Conservation (phyloP, 2,329 filamentous ascomycete genomes). For the Hypoxylon sp. region DNA sequence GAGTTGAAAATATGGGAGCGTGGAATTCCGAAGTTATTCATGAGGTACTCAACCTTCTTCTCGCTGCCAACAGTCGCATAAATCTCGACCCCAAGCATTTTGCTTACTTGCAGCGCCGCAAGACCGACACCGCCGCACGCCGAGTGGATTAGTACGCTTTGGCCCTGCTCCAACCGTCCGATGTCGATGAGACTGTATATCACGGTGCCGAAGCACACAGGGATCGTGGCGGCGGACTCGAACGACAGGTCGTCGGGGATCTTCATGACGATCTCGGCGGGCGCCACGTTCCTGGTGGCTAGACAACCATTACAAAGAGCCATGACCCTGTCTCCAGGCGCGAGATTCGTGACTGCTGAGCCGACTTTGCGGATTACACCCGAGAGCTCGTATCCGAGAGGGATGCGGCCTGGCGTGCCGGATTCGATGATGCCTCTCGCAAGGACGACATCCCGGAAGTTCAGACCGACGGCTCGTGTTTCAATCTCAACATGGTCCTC, state of each 20-base stretch:
- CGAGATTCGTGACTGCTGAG: constrained; percentile 31
- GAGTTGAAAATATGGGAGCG: constrained; percentile 44
- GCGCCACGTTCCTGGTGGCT: constrained; percentile 28
- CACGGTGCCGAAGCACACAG: constrained; percentile 43
- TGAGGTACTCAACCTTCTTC: constrained; percentile 39
- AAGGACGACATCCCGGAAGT: constrained; percentile 44
- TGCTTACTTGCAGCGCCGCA: constrained; percentile 43
- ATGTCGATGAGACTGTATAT: constrained; percentile 42
- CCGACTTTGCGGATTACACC: constrained; percentile 38
- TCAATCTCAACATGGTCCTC: constrained; percentile 41
- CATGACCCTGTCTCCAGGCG: constrained; percentile 40
- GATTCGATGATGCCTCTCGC: constrained; percentile 37
- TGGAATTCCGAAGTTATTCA: constrained; percentile 38
- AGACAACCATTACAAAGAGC: constrained; percentile 39
- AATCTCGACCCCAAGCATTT: constrained; percentile 43
- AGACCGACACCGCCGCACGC: constrained; percentile 47
- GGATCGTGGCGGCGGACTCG: constrained; percentile 40
- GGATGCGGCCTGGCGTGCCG: constrained; percentile 45
- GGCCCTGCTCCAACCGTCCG: constrained; percentile 33
- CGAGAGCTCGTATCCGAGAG: constrained; percentile 38
- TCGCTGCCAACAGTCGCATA: constrained; percentile 44
- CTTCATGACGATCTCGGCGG: constrained; percentile 35
- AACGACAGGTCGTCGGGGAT: constrained; percentile 41
- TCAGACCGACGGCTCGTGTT: constrained; percentile 40
- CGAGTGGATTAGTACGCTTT: constrained; percentile 46